These are phyloP conservation scores for Claviceps cyperi DNA, from an alignment of 2,329 filamentous ascomycete genomes.

Conservation along the genomic window DNA sequence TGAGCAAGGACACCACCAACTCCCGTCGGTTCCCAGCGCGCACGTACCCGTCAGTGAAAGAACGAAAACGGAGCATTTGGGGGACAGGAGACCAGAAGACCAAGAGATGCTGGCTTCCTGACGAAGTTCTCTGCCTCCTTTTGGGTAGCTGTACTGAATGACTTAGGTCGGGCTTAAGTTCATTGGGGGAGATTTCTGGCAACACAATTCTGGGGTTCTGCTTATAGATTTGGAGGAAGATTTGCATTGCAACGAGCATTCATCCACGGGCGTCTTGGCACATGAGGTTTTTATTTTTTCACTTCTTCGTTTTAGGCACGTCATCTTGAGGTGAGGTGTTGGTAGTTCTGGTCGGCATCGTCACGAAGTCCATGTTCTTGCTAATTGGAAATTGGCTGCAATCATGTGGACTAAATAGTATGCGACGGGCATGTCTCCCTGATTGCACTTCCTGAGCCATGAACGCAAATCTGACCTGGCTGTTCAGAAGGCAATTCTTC, in stretches of 20 bases:
- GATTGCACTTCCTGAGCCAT: too few relatives aligned
- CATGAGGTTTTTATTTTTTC: not conserved
- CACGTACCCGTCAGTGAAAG: slow-evolving; percentile 15
- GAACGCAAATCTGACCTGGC: too few relatives aligned
- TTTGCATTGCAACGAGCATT: slow-evolving; percentile 6
- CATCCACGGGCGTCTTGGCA: slow-evolving; percentile 12
- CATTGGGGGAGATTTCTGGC: not conserved
- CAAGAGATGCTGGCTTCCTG: slow-evolving; percentile 26
- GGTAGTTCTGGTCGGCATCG: not conserved
- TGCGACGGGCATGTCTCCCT: too few relatives aligned
- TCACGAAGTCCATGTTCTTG: not conserved
- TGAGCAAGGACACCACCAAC: slow-evolving; percentile 10
- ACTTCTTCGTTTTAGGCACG: not conserved
- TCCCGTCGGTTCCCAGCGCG: slow-evolving; percentile 20
- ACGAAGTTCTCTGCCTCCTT: not conserved
- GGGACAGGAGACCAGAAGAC: slow-evolving; percentile 13
- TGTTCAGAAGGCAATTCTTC: too few relatives aligned
- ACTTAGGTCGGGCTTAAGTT: not conserved
- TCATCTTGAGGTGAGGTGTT: not conserved
- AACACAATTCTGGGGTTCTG: not conserved
- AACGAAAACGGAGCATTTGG: not conserved
- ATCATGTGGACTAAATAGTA: too few relatives aligned
- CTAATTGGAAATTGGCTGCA: too few relatives aligned
- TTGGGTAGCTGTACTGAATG: not conserved
- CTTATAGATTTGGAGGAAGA: slow-evolving; percentile 4